These are phyloP conservation scores for Calycina herbarum DNA, from an alignment of 2,329 filamentous ascomycete species.

Conservation along the genomic window DNA sequence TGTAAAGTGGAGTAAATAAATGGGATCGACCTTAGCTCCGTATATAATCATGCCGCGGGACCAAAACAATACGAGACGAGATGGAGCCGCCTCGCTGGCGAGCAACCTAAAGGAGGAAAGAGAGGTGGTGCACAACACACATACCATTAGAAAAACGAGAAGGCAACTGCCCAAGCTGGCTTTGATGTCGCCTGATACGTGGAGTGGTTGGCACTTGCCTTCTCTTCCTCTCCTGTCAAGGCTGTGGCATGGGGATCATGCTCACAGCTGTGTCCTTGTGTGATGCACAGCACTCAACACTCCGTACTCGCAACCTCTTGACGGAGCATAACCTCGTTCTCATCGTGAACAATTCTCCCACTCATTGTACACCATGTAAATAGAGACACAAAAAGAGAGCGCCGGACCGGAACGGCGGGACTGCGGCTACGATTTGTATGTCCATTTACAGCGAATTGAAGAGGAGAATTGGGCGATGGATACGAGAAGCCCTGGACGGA, in stretches of 20 bases:
- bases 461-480: too few relatives aligned
- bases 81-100: neutral
- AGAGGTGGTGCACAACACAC: neutral
- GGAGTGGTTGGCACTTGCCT: neutral
- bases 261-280: conserved; percentile 1
- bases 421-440: too few relatives aligned
- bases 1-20: too few relatives aligned
- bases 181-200: neutral
- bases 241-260: neutral
- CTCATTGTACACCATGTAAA: neutral
- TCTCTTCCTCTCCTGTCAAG: neutral
- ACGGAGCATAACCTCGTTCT: neutral
- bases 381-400: too few relatives aligned
- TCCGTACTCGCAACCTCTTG: neutral
- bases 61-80: neutral
- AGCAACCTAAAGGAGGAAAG: neutral
- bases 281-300: neutral
- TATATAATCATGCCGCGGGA: neutral
- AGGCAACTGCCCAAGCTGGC: neutral
- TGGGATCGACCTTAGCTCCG: too few relatives aligned
- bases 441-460: too few relatives aligned
- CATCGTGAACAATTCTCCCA: neutral
- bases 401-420: too few relatives aligned
- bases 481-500: neutral
- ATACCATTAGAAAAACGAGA: neutral